These are phyloP conservation scores for Logfia minima DNA, from an alignment of 129 eudicot species.

Conservation along the genomic window DNA sequence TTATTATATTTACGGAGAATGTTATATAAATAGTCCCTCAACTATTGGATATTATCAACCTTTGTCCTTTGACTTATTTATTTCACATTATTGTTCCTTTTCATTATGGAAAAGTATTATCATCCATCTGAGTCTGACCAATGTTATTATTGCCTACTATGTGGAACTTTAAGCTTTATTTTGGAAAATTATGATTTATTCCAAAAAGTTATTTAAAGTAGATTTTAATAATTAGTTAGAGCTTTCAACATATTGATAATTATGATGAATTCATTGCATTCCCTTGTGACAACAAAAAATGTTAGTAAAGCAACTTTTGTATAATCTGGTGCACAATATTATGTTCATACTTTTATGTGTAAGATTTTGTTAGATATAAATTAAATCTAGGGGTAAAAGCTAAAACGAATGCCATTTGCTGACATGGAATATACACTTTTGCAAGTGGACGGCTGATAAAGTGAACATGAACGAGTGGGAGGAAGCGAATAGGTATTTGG, in stretches of 20 bases:
- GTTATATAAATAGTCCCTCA: slow-evolving; percentile 18
- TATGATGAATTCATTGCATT: not conserved
- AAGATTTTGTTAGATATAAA: not conserved
- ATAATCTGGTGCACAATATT: not conserved
- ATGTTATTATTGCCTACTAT: not conserved
- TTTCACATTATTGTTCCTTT: not conserved
- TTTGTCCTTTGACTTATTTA: not conserved
- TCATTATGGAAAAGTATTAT: not conserved
- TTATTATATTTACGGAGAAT: slow-evolving; percentile 8
- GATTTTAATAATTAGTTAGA: not conserved
- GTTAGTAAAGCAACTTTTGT: not conserved
- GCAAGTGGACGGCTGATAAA: slow-evolving; percentile 25
- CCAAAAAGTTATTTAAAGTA: too few species aligned
- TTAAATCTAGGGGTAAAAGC: not conserved
- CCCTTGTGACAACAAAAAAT: not conserved
- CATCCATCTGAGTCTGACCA: not conserved
- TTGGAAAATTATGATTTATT: not conserved
- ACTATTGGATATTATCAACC: not conserved
- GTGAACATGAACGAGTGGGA: slow-evolving; percentile 1
- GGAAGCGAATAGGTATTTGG: slow-evolving; percentile 9
- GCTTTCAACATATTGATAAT: not conserved
- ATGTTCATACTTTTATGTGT: not conserved
- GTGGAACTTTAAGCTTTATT: not conserved
- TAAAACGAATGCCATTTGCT: slow-evolving; percentile 6
- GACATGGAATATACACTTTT: slow-evolving; percentile 11